Evolutionary conservation across 345 rosid genomes (phyloP), one percentile per base, ranked within the genome.

Genomic region (Pugionium dolabratum): DNA sequence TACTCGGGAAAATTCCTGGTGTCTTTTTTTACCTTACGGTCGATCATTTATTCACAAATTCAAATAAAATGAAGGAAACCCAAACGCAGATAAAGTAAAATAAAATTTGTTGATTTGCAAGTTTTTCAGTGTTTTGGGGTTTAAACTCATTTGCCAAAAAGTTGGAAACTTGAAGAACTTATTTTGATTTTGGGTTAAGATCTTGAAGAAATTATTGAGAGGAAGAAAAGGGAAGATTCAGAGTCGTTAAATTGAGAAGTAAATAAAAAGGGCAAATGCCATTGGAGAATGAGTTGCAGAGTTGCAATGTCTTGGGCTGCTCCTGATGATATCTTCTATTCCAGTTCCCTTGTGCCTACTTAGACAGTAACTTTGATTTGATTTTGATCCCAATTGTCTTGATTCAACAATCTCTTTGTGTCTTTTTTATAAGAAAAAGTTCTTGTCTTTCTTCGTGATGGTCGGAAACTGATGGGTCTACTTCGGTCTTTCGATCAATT

Each of bases 401-500:
- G 18, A 51, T 33, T 61, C 41, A 44, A 60, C 43, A 9, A 8
- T 34, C 40, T 11, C 46, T 37, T 37, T 56, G 18, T 39, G 4
- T 9, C 0, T 36, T 26, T 37, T 10, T 45, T 27, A 30, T 57
- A 85, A 93, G 96, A 82, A 79, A 93, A 93, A 76, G 93, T 93
- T 66, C 85, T 93, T 54, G 86, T 93, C 62, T 75, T 90, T 71
- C 83, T 93, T 58, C 80, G 97, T 63, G 98, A 90, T 82, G 90
- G 90, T 6, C 69, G 98, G 63, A 90, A 90, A 79, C 88, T 90
- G 55, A 52, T 93, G 81, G 98, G 98, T 44, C 77, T 81, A 75
- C 92, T 93, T 36, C 91, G 98, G n/a, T 93, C 98, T 34, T 93
- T 93, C 76, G 98, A 93, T 69, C 97, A 88, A 82, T 93, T 90